These are phyloP conservation scores for Diophrys appendiculata DNA, from an alignment of 73 alveolate genomes.

Conservation along the genomic window DNA sequence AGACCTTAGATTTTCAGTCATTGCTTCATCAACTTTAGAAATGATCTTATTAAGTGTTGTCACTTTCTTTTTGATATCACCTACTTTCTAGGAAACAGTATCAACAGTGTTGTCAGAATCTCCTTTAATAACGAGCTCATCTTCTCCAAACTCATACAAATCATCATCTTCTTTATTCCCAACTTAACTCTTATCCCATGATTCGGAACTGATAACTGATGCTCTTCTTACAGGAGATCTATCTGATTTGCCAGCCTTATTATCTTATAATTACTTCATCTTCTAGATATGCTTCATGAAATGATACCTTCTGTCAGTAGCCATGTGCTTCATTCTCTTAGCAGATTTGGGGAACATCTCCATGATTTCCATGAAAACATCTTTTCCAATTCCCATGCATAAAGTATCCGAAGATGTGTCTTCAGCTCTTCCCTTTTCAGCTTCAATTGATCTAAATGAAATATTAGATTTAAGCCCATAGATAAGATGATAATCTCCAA, in stretches of 20 bases:
- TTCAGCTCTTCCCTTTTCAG: neutral
- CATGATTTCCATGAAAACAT: conserved; percentile 17
- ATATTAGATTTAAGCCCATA: conserved; percentile 37
- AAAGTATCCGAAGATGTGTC: conserved; percentile 9
- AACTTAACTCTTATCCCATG: neutral
- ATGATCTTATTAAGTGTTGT: neutral
- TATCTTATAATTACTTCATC: neutral
- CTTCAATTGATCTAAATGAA: conserved; percentile 21
- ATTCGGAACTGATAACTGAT: neutral
- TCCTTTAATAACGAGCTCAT: neutral
- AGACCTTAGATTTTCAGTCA: neutral
- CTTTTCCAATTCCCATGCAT: conserved; percentile 32
- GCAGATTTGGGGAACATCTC: conserved; percentile 25
- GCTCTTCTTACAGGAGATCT: neutral
- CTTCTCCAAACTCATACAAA: neutral
- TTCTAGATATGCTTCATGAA: conserved; percentile 33
- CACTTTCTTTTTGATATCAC: neutral
- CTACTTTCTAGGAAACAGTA: neutral
- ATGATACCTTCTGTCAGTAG: conserved; percentile 10
- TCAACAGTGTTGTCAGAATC: neutral
- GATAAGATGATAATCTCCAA: conserved; percentile 46
- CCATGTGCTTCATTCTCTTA: conserved; percentile 16
- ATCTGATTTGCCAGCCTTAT: neutral
- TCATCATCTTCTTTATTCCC: neutral
- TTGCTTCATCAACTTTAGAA: neutral